Conservation (phyloP, 1,139 yeast species). For the Debaryomycetaceae sp. region DNA sequence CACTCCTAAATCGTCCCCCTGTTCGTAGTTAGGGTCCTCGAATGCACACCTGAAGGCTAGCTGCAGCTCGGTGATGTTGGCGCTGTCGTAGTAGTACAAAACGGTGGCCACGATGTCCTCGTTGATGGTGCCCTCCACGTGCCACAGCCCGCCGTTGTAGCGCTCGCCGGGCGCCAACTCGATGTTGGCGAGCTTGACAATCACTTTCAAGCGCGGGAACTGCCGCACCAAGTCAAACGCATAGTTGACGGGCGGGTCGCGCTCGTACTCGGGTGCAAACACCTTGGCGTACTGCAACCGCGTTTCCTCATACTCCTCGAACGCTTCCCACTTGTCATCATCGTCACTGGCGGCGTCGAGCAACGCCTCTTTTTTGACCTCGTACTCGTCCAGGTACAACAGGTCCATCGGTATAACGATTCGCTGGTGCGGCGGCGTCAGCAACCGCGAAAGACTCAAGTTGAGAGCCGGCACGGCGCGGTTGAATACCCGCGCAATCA, state of each 20-base stretch:
- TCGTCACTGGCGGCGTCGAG: conserved; percentile 7
- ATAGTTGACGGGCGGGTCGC: conserved; percentile 16
- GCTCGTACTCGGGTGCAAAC: conserved; percentile 13
- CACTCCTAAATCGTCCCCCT: conserved; percentile 26
- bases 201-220: conserved; percentile 28
- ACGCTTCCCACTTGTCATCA: conserved; percentile 10
- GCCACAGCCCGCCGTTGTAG: conserved; percentile 44
- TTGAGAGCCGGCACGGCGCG: conserved; percentile 28
- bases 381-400: conserved; percentile 16
- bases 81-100: conserved; percentile 39
- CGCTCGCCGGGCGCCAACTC: conserved; percentile 41
- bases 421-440: conserved; percentile 17
- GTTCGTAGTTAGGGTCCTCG: conserved; percentile 36
- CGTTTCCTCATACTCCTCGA: conserved; percentile 11
- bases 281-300: conserved; percentile 14
- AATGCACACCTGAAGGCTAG: conserved; percentile 28
- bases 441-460: conserved; percentile 20
- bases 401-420: conserved; percentile 14
- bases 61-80: conserved; percentile 33
- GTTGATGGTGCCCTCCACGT: conserved; percentile 39
- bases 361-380: conserved; percentile 7
- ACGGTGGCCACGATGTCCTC: conserved; percentile 43
- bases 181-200: conserved; percentile 39
- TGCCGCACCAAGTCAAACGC: conserved; percentile 15
- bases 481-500: conserved; percentile 28